Evolutionary conservation across 1,284 basidiomycete species (phyloP).

Genomic region (Vanrija pseudolonga): DNA sequence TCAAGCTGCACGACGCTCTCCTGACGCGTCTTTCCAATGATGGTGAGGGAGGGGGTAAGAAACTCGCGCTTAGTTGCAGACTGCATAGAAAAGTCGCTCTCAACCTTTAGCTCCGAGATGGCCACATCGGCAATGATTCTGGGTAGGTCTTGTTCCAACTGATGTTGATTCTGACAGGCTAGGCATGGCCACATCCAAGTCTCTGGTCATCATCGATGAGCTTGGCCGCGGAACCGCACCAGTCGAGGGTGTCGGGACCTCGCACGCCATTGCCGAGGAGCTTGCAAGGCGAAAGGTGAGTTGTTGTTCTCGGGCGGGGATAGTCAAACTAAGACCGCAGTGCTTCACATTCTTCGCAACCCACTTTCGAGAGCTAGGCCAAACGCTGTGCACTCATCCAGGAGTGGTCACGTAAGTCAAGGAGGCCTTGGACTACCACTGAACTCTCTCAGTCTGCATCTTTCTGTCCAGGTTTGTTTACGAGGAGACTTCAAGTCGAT

Average conservation of each 20-base stretch:
- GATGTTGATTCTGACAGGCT: not conserved
- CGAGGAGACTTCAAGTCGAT: slow-evolving; percentile 8
- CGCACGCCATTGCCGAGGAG: slow-evolving; percentile 86
- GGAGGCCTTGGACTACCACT: not conserved
- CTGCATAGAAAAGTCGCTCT: slow-evolving; percentile 71
- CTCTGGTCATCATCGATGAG: slow-evolving; percentile 84
- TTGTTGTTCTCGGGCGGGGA: not conserved
- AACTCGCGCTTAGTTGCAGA: slow-evolving; percentile 19
- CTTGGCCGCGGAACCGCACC: slow-evolving; percentile 72
- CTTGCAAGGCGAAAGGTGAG: slow-evolving; percentile 68
- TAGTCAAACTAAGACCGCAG: slow-evolving; percentile 49
- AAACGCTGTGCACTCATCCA: slow-evolving; percentile 31
- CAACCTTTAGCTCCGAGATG: slow-evolving; percentile 93
- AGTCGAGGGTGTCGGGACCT: slow-evolving; percentile 79
- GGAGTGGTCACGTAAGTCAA: slow-evolving; percentile 28
- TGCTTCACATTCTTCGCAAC: slow-evolving; percentile 86
- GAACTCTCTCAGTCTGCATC: slow-evolving; percentile 61
- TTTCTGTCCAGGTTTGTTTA: slow-evolving; percentile 65
- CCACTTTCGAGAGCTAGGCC: slow-evolving; percentile 52
- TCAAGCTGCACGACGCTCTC: slow-evolving; percentile 75
- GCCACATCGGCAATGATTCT: slow-evolving; percentile 82
- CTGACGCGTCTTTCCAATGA: slow-evolving; percentile 87
- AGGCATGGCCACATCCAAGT: slow-evolving; percentile 70
- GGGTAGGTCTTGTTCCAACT: slow-evolving; percentile 49
- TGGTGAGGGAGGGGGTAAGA: slow-evolving; percentile 27